phyloP scores from a whole-genome alignment of 306 rosid species.

The Acmispon strigosus region DNA sequence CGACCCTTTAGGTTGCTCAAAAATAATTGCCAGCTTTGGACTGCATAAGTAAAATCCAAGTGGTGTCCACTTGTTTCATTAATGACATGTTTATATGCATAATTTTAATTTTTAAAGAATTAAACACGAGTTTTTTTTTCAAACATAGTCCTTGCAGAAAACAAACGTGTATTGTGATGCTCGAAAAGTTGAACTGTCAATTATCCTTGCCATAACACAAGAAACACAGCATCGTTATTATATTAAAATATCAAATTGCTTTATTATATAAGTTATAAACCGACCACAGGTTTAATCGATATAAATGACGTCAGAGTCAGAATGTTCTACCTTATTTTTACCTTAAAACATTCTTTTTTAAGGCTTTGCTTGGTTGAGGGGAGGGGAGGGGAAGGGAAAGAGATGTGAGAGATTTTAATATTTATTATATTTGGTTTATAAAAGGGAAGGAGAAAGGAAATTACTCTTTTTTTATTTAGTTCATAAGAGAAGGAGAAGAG shows the following conservation, averaged over 20 bases:
- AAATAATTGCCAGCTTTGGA: not conserved
- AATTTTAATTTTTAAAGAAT: too few species aligned
- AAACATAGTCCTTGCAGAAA: not conserved
- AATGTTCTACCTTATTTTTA: not conserved
- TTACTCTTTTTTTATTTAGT: too few species aligned
- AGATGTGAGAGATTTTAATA: too few species aligned
- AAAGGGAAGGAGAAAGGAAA: too few species aligned
- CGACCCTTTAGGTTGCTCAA: not conserved
- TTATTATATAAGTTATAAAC: not conserved
- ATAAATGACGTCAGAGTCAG: not conserved
- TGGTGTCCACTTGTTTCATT: not conserved
- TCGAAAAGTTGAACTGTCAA: not conserved
- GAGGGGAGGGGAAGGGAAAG: too few species aligned
- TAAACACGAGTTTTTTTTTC: not conserved
- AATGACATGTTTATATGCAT: too few species aligned
- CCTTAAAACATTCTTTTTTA: not conserved
- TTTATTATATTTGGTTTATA: too few species aligned
- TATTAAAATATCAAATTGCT: not conserved
- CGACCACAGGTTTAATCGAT: not conserved
- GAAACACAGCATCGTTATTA: conserved; percentile 2
- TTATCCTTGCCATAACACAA: not conserved
- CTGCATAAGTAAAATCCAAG: not conserved
- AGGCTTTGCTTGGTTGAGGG: too few species aligned
- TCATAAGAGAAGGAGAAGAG: too few species aligned
- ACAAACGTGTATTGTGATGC: not conserved